Evolutionary conservation across 1,139 yeast genomes (phyloP), one percentile per base, ranked within the genome.

Genomic region (Pichia sp.): DNA sequence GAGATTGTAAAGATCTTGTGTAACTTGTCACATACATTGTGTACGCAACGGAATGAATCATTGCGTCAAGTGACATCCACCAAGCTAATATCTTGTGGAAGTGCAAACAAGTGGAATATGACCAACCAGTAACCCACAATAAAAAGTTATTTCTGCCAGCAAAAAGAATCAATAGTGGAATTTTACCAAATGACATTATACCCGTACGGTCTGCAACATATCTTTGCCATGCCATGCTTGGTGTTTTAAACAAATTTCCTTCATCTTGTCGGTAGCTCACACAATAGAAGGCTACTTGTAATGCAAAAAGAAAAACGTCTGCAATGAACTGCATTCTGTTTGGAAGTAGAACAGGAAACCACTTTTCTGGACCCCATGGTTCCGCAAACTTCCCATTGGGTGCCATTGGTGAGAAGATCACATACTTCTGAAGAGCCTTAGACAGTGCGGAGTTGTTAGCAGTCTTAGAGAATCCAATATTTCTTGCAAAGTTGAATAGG

Each of bases 81-180:
- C 83, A 56, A 3, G 81, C 72, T 4, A 74, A 49, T 77, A 81
- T 74, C 42, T 77, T 62, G 51, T 78, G 86, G 45, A 67, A 69
- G 11, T 73, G 63, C 14, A 74, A 67, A 45, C 73, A 77, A 0
- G 76, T 66, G 6, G 77, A 65, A 46, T 66, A 72, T 29, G 75
- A 69, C 75, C 82, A 72, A 22, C 80, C 72, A 0, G 85, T 76
- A 13, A 74, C 32, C 61, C 67, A 66, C 41, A 73, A 66, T 25
- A 79, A 54, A 34, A 78, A 54, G 50, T 77, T 78, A 52, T 78
- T 79, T 44, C 86, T 62, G 5, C 84, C 82, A 0, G 77, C 82
- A 59, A 77, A 67, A 12, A 70, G 44, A 13, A 69, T 58, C 14
- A 69, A 44, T 3, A 67, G 47, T 0, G 77, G 77, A 51, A 67